These are phyloP conservation scores for Acacia crassicarpa DNA, from an alignment of 306 rosid genomes.

Conservation along the genomic window DNA sequence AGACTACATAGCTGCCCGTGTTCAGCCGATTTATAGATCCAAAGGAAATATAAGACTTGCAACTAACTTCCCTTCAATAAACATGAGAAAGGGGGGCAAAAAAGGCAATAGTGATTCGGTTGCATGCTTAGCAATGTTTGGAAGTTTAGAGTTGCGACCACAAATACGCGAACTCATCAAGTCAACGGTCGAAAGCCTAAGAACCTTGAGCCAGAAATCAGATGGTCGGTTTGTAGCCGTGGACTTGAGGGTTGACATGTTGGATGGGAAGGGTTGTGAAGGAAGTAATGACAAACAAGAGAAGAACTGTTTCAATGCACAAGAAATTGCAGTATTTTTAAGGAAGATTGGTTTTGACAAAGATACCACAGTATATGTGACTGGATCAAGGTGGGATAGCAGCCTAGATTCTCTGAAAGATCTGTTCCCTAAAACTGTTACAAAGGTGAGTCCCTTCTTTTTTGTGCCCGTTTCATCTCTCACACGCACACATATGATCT, in stretches of 20 bases:
- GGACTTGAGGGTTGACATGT: conserved; percentile 72
- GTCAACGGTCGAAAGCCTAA: conserved; percentile 67
- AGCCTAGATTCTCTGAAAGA: conserved; percentile 76
- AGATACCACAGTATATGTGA: conserved; percentile 75
- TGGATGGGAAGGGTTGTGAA: conserved; percentile 72
- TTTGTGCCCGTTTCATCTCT: neutral
- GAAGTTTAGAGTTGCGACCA: conserved; percentile 69
- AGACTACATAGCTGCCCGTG: conserved; percentile 65
- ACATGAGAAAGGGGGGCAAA: conserved; percentile 63
- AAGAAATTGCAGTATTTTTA: conserved; percentile 66
- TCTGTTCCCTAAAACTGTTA: conserved; percentile 73
- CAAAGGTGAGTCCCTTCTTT: conserved; percentile 49
- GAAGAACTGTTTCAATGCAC: conserved; percentile 67
- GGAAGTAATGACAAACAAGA: conserved; percentile 47
- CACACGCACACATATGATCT: too few relatives aligned
- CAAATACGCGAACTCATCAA: conserved; percentile 70
- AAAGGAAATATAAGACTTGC: conserved; percentile 72
- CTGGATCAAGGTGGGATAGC: conserved; percentile 75
- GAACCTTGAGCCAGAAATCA: conserved; percentile 71
- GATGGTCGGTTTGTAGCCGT: conserved; percentile 71
- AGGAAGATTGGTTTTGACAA: conserved; percentile 65
- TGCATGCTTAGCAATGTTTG: conserved; percentile 87
- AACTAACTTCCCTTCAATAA: conserved; percentile 76
- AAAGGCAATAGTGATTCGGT: conserved; percentile 54
- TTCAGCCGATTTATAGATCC: conserved; percentile 57